Evolutionary conservation across 1,284 basidiomycete species (phyloP).

Genomic region (Rhodotorula sp.): DNA sequence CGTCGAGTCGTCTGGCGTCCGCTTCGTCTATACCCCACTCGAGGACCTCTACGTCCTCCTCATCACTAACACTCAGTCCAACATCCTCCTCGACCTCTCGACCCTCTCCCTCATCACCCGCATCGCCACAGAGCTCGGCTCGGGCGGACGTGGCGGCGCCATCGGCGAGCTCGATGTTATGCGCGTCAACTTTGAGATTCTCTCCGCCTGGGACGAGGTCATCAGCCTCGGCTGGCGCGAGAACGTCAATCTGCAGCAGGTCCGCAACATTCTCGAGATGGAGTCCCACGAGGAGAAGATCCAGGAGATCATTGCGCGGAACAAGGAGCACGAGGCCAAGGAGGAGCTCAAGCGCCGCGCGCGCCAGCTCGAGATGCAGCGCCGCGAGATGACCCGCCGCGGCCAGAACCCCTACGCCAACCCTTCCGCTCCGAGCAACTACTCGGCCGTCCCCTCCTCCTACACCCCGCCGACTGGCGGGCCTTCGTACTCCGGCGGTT

Average conservation of each 20-base stretch:
- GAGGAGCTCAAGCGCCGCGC: constrained; percentile 98
- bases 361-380: constrained; percentile 97
- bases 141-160: constrained; percentile 64
- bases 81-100: constrained; percentile 97
- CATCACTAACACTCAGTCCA: constrained; percentile 97
- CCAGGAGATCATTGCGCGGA: constrained; percentile 97
- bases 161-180: constrained; percentile 88
- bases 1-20: constrained; percentile 72
- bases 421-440: constrained; percentile 16
- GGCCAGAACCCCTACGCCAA: constrained; percentile 51
- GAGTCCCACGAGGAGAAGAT: constrained; percentile 99
- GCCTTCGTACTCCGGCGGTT: constrained; percentile 27
- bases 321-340: constrained; percentile 99
- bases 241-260: constrained; percentile 87
- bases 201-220: constrained; percentile 96
- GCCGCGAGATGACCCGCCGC: constrained; percentile 86
- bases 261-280: constrained; percentile 92
- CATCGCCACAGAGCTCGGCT: constrained; percentile 81
- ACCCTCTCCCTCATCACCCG: constrained; percentile 92
- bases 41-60: constrained; percentile 97
- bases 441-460: constrained; percentile 15
- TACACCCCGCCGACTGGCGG: constrained; percentile 15
- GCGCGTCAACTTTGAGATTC: constrained; percentile 89
- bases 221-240: constrained; percentile 93
- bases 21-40: constrained; percentile 97